Evolutionary conservation across 2,329 filamentous ascomycete genomes (phyloP).

Genomic region (Diplocarpon rosae): DNA sequence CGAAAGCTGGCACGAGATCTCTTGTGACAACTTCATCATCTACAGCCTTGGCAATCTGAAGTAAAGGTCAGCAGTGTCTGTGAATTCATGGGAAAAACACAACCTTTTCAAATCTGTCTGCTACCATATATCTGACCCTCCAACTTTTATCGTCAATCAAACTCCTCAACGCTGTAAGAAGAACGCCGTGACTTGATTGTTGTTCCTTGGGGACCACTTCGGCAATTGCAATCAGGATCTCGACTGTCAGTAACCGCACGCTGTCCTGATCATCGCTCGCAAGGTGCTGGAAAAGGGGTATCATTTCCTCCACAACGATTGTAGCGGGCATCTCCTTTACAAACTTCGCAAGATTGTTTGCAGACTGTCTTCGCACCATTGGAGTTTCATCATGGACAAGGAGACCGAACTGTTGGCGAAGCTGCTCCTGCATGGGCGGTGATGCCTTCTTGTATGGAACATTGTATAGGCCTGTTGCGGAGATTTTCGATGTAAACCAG

Average conservation of each 20-base stretch:
- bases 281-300: conserved; percentile 94
- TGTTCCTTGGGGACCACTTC: conserved; percentile 98
- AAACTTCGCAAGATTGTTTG: conserved; percentile 93
- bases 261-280: conserved; percentile 96
- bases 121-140: conserved; percentile 98
- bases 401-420: conserved; percentile 83
- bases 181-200: conserved; percentile 87
- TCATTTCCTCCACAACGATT: conserved; percentile 96
- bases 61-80: conserved; percentile 11
- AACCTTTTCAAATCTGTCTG: conserved; percentile 95
- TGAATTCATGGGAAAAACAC: conserved; percentile 1
- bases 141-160: conserved; percentile 99
- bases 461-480: conserved; percentile 90
- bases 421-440: conserved; percentile 74
- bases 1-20: conserved; percentile 91
- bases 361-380: conserved; percentile 95
- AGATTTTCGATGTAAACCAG: conserved; percentile 99
- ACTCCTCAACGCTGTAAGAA: conserved; percentile 80
- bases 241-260: conserved; percentile 87
- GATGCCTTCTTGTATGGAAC: conserved; percentile 88
- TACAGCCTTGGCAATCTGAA: conserved; percentile 90
- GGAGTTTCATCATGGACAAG: conserved; percentile 97
- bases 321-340: conserved; percentile 91
- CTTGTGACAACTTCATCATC: conserved; percentile 92
- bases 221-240: conserved; percentile 90